A percentile compares a stretch with the other conserved stretches of the same genome.
Evolutionary conservation across 805 yeast genomes (phyloP).

Genomic region (Wickerhamiella slavikovae): DNA sequence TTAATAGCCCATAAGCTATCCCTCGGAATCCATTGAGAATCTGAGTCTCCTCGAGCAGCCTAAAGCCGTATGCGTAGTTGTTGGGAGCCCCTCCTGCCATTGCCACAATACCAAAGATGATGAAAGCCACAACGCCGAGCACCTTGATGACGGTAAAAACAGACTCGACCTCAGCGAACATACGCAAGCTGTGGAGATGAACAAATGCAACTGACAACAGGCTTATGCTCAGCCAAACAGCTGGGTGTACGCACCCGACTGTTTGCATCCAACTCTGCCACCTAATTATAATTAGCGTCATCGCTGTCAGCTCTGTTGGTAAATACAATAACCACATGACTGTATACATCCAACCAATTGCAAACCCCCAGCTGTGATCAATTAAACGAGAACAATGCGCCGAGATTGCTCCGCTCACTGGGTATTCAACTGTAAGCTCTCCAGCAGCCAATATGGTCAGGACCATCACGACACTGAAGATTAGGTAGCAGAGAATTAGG

Average conservation of each 20-base stretch:
- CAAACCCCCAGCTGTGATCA: constrained; percentile 53
- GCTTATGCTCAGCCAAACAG: constrained; percentile 35
- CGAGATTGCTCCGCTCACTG: constrained; percentile 38
- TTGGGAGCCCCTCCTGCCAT: constrained; percentile 33
- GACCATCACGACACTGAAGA: constrained; percentile 43
- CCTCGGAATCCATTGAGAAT: constrained; percentile 50
- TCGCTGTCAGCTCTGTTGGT: constrained; percentile 48
- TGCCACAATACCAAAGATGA: constrained; percentile 34
- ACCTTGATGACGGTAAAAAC: constrained; percentile 38
- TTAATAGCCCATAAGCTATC: constrained; percentile 48
- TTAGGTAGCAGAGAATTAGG: constrained; percentile 31
- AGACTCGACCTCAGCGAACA: constrained; percentile 56
- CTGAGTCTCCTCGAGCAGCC: constrained; percentile 48
- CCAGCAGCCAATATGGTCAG: constrained; percentile 47
- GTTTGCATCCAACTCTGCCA: constrained; percentile 28
- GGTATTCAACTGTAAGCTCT: constrained; percentile 49
- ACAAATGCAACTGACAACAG: constrained; percentile 26
- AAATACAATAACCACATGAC: constrained; percentile 43
- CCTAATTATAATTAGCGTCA: constrained; percentile 32
- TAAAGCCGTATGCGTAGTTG: constrained; percentile 28
- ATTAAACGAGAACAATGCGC: constrained; percentile 39
- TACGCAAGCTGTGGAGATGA: constrained; percentile 34
- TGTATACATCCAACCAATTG: constrained; percentile 54
- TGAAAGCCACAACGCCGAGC: constrained; percentile 38
- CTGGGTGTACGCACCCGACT: constrained; percentile 26